These are phyloP conservation scores for Dioscorea zingiberensis DNA, from an alignment of 106 monocot species.

Conservation along the genomic window DNA sequence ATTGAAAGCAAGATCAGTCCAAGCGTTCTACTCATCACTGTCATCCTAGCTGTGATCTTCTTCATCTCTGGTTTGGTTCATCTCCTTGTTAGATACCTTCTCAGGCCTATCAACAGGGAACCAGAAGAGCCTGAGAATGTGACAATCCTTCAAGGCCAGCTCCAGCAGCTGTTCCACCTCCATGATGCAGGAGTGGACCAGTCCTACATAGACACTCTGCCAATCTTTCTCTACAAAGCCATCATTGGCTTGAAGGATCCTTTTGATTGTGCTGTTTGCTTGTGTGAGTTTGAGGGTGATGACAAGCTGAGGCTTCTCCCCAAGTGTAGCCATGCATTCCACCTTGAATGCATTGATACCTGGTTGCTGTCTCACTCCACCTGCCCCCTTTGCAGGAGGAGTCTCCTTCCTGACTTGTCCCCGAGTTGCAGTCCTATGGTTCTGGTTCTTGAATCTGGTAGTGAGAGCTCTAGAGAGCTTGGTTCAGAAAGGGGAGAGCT, in stretches of 20 bases:
- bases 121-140: constrained; percentile 31
- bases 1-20: constrained; percentile 67
- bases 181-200: constrained; percentile 92
- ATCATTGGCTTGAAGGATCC: constrained; percentile 81
- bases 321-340: constrained; percentile 85
- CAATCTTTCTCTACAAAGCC: constrained; percentile 81
- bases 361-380: constrained; percentile 90
- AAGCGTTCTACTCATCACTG: constrained; percentile 50
- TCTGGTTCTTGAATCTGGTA: constrained; percentile 41
- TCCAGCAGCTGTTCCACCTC: constrained; percentile 97
- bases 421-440: constrained; percentile 30
- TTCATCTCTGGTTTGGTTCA: constrained; percentile 74
- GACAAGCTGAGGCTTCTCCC: constrained; percentile 79
- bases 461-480: constrained; percentile 48
- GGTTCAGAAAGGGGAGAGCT: not conserved
- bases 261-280: constrained; percentile 91
- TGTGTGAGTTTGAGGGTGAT: constrained; percentile 82
- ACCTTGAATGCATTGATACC: constrained; percentile 76
- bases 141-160: constrained; percentile 74
- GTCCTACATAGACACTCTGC: constrained; percentile 81
- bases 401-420: constrained; percentile 40
- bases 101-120: constrained; percentile 30
- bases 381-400: constrained; percentile 67
- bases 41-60: constrained; percentile 61
- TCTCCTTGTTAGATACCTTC: constrained; percentile 61